Base-by-base conservation (phyloP, 1,139 yeast genomes). In the Geotrichum carabidarum region DNA sequence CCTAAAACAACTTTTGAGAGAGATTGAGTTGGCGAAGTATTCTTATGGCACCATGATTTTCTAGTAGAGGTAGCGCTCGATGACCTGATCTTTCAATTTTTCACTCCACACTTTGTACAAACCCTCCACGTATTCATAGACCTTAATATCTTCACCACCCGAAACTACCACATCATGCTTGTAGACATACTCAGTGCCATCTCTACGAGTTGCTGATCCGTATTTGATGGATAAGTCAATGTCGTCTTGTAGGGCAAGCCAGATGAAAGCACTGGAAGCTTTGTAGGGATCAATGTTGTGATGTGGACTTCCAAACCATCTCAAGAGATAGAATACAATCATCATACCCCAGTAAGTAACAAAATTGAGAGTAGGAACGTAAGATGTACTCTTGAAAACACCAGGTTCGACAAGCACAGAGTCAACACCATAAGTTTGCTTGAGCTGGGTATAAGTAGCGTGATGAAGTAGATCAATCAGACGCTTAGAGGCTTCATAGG, bases 371-470 rank as follows among this genome's bases (percentile, higher is more conserved):
- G 79, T 86, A 58, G 86, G 81, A 66, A 80, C 83, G 64, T 87
- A 88, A 1, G 95, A 85, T 59, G 84, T 84, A 57, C 95, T 86
- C 32, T 86, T 84, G 70, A 94, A 90, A 37, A 94, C 88, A 14
- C 99, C 99, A 0, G 99, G 99, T 60, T 93, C 97, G 8, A 87
- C 83, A 46, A 93, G 74, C 70, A 86, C 88, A 65, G 86, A 91
- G 45, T 74, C 74, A 50, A 93, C 80, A 1, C 82, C 84, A 54
- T 76, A 64, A 12, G 77, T 63, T 34, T 71, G 63, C 42, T 69
- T 65, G 63, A 87, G 71, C 18, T 72, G 63, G 57, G 79, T 68
- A 66, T 79, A 85, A 0, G 89, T 80, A 4, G 88, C 91, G 49
- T 78, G 69, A 69, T 93, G 98, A 51, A 90, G 71, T 57, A 91